These are phyloP conservation scores for Aureobasidium lini DNA, from an alignment of 2,329 filamentous ascomycete genomes.

Conservation along the genomic window DNA sequence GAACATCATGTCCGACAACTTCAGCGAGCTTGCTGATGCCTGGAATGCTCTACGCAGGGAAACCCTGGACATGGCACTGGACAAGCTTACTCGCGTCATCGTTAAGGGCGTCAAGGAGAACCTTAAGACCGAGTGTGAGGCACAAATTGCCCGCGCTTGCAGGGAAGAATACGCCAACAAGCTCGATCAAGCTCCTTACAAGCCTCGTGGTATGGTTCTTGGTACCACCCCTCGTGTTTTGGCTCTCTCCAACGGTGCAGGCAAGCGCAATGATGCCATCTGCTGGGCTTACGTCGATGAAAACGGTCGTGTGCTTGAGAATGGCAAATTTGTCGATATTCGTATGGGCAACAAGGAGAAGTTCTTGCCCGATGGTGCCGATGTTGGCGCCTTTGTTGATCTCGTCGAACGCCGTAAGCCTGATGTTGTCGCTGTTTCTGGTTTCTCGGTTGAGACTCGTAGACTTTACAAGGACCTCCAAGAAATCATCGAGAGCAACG, in stretches of 20 bases:
- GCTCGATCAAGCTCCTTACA: slow-evolving; percentile 92
- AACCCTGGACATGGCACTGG: slow-evolving; percentile 71
- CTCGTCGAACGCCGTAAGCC: slow-evolving; percentile 72
- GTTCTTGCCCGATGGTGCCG: slow-evolving; percentile 55
- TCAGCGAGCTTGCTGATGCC: slow-evolving; percentile 85
- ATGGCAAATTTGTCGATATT: slow-evolving; percentile 79
- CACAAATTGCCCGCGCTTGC: slow-evolving; percentile 78
- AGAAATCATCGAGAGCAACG: slow-evolving; percentile 67
- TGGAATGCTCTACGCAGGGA: slow-evolving; percentile 88
- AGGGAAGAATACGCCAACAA: slow-evolving; percentile 83
- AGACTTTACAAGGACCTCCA: slow-evolving; percentile 76
- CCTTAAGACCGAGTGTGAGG: slow-evolving; percentile 87
- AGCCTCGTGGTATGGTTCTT: slow-evolving; percentile 84
- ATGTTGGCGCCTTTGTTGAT: slow-evolving; percentile 65
- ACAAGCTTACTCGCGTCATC: slow-evolving; percentile 75
- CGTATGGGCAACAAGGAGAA: slow-evolving; percentile 59
- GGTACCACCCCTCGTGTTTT: slow-evolving; percentile 84
- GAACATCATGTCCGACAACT: slow-evolving; percentile 90
- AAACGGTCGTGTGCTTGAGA: slow-evolving; percentile 79
- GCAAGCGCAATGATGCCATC: slow-evolving; percentile 70
- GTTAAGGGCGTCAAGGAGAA: slow-evolving; percentile 91
- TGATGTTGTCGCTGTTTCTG: slow-evolving; percentile 84
- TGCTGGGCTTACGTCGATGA: slow-evolving; percentile 93
- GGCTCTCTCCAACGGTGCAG: slow-evolving; percentile 77
- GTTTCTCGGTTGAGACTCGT: slow-evolving; percentile 79